Evolutionary conservation across 1,284 basidiomycete genomes (phyloP).

Genomic region (Psilocybe mexicana): DNA sequence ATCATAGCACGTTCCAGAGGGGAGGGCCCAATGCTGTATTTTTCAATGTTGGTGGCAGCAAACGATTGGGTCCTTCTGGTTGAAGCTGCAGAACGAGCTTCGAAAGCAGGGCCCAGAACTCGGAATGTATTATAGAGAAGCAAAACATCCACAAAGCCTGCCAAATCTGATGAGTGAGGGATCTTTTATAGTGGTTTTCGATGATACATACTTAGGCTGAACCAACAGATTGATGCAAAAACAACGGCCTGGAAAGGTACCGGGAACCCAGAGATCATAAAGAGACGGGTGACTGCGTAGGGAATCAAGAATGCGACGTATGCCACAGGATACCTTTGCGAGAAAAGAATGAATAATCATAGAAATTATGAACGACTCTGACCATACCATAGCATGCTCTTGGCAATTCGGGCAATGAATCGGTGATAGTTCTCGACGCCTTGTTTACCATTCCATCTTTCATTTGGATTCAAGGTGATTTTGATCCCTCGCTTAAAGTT

Average conservation of each 20-base stretch:
- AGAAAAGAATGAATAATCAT: conserved; percentile 4
- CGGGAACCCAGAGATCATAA: conserved; percentile 45
- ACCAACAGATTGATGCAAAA: conserved; percentile 54
- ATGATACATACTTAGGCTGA: conserved; percentile 52
- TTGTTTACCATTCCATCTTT: conserved; percentile 41
- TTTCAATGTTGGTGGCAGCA: conserved; percentile 18
- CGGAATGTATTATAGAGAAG: conserved; percentile 70
- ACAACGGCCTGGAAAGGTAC: conserved; percentile 48
- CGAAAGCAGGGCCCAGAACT: conserved; percentile 57
- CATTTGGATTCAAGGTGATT: conserved; percentile 46
- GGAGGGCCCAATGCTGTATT: conserved; percentile 1
- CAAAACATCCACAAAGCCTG: conserved; percentile 62
- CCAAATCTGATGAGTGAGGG: conserved; percentile 9
- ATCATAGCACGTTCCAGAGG: conserved; percentile 11
- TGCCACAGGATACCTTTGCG: conserved; percentile 58
- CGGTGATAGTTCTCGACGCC: conserved; percentile 52
- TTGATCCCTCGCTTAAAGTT: conserved; percentile 45
- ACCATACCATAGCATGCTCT: conserved; percentile 67
- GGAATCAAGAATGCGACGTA: conserved; percentile 64
- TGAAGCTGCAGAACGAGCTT: conserved; percentile 26
- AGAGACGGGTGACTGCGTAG: conserved; percentile 52
- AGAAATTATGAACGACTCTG: background rate
- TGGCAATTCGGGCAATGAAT: conserved; percentile 59
- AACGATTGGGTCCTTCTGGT: conserved; percentile 32
- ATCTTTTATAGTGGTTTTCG: background rate